Base-by-base conservation (phyloP, 192 early-diverging fungal genomes). In the Umbelopsis isabellina region DNA sequence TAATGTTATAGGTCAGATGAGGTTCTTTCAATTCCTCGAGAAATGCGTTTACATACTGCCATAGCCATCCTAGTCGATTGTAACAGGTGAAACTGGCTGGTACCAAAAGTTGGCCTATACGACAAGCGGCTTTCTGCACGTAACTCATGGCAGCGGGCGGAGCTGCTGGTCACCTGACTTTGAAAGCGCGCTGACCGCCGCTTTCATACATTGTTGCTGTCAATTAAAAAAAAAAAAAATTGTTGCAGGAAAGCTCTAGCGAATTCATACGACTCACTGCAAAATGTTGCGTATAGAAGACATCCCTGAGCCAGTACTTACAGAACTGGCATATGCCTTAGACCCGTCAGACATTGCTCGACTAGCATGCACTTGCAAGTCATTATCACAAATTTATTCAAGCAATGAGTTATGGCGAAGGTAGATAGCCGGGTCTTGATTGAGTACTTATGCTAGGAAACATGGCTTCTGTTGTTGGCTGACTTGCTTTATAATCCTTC, bases 321-420 rank as follows among this genome's bases (percentile, higher is more conserved):
- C 33, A 61, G 55, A 61, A 18, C 16, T 61, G 2, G 55, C 55
- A 61, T 61, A 27, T 33, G 25, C 55, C 18, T 35, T 61, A 30
- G 55, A 61, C 16, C 55, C 55, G 5, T 25, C 18, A 7, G 55
- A 61, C 30, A 61, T 61, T 61, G 27, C 27, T 35, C 55, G 55
- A 15, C 25, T 61, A 61, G 55, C 55, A 35, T 30, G 33, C 16
- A 61, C 55, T 37, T 61, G 55, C 18, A 61, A 61, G 33, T n/a
- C 55, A 35, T 61, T 61, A 15, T 61, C 27, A 16, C 55, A 61
- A 61, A 61, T 61, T 1, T 61, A 35, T 33, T 18, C 27, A 3
- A 61, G 55, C 27, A 61, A 61, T 61, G 55, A 61, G 30, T 35
- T 61, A 33, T 61, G 55, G 55, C 21, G 55, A 61, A 61, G 55